Evolutionary conservation across 1,284 basidiomycete genomes (phyloP), one percentile per base, ranked within the genome.

Genomic region (Cryptococcus neoformans): DNA sequence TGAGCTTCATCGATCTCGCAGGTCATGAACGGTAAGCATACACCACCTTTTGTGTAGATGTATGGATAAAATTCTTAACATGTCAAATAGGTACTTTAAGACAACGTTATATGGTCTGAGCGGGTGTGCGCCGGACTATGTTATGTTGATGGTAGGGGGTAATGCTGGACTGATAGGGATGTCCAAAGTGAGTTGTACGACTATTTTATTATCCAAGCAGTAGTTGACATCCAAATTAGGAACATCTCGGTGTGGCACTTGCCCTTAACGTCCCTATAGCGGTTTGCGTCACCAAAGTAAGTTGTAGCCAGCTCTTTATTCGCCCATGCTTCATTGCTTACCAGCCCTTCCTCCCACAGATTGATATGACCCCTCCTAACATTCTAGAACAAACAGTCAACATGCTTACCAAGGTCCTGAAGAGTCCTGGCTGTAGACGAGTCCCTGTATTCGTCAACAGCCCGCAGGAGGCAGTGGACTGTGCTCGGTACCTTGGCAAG

Each of bases 311-410:
- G 12, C 17, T 39, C 46, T 39, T 36, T 55, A 9, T 45, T 16
- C 35, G 8, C 35, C 12, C 59, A 12, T n/a, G n/a, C 49, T 11
- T n/a, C n/a, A 3, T 6, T 12, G 39, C 38, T 21, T 21, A 21
- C 21, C 21, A 21, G 21, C 21, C 21, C 21, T 21, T 21, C 40
- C 34, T 55, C 51, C 16, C 21, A 39, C 60, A 90, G 90, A 90
- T 95, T 69, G 96, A 99, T 76, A 98, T 97, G 95, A 97, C 94
- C 0, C 95, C 95, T 1, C 83, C 87, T 12, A 91, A 96, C 63
- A 87, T 96, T 39, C 83, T 94, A 48, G 86, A 86, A 42, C 88
- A 95, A 72, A 98, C 95, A 0, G 82, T 92, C 56, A 91, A 90
- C 71, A 94, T 98, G 79, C 87, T 98, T 1, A 84, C 85, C 36